These are phyloP conservation scores for Rhipidocladum racemiflorum DNA, from an alignment of 176 grass and related monocot species.

Conservation along the genomic window DNA sequence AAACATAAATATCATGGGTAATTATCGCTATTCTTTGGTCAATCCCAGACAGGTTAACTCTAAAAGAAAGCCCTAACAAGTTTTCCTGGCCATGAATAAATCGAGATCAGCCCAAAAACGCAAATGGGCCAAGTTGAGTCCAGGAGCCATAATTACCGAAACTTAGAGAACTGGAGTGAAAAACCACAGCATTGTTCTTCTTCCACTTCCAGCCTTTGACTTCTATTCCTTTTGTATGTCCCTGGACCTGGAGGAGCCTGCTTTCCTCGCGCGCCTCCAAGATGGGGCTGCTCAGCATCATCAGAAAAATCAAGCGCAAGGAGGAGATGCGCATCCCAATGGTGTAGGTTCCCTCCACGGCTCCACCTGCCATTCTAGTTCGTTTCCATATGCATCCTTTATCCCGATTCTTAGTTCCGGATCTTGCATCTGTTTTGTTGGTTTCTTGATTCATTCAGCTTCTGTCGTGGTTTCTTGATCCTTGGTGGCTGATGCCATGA, in stretches of 20 bases:
- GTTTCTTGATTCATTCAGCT: background rate
- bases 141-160: background rate
- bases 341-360: slow-evolving; percentile 52
- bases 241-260: background rate
- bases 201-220: background rate
- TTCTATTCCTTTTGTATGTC: background rate
- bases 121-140: background rate
- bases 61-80: background rate
- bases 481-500: background rate
- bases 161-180: background rate
- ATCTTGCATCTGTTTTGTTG: background rate
- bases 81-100: no score
- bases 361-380: background rate
- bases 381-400: background rate
- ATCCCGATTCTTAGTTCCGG: background rate
- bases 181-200: no score
- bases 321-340: slow-evolving; percentile 98
- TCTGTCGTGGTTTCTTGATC: background rate
- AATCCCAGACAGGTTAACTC: background rate
- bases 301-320: slow-evolving; percentile 82
- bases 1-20: no score
- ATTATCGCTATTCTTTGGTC: background rate
- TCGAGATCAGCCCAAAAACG: background rate
- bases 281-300: slow-evolving; percentile 90
- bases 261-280: background rate